Percentiles rank a stretch among this genome's conserved stretches.
Conservation (phyloP, 2,329 filamentous ascomycete genomes). For the Trichocomaceae sp. region DNA sequence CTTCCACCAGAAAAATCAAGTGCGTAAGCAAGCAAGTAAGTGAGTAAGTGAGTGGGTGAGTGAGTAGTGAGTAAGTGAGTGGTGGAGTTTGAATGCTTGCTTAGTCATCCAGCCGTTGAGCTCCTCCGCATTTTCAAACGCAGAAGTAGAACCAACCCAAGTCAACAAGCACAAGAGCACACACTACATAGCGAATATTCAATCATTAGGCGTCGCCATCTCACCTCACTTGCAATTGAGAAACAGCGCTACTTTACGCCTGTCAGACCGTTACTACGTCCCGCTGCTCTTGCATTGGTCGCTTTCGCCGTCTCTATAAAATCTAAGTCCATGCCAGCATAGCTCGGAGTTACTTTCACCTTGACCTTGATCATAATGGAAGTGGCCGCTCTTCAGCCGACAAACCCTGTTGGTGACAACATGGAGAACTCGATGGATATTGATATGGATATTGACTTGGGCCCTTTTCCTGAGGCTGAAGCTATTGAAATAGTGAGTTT, state of each 20-base stretch:
- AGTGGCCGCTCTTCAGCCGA: slow-evolving; percentile 16
- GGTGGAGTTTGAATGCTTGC: too few relatives aligned
- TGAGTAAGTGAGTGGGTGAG: not conserved
- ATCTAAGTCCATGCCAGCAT: not conserved
- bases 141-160: too few relatives aligned
- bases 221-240: not conserved
- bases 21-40: not conserved
- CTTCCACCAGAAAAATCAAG: not conserved
- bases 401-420: slow-evolving; percentile 12
- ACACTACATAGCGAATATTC: not conserved
- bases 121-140: slow-evolving; percentile 5
- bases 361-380: slow-evolving; percentile 15
- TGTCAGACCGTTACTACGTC: not conserved
- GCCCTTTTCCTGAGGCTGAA: slow-evolving; percentile 41
- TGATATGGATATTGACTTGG: slow-evolving; percentile 62
- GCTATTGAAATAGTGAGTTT: slow-evolving; percentile 27
- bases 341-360: slow-evolving; percentile 1
- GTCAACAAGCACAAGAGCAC: too few relatives aligned
- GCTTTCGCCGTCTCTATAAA: not conserved
- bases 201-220: not conserved
- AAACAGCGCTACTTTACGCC: not conserved
- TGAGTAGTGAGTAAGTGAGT: not conserved
- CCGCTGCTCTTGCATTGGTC: not conserved
- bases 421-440: slow-evolving; percentile 55
- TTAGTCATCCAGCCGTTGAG: slow-evolving; percentile 9